These are phyloP conservation scores for Bacidia gigantensis DNA, from an alignment of 495 filamentous ascomycete genomes.

Conservation along the genomic window DNA sequence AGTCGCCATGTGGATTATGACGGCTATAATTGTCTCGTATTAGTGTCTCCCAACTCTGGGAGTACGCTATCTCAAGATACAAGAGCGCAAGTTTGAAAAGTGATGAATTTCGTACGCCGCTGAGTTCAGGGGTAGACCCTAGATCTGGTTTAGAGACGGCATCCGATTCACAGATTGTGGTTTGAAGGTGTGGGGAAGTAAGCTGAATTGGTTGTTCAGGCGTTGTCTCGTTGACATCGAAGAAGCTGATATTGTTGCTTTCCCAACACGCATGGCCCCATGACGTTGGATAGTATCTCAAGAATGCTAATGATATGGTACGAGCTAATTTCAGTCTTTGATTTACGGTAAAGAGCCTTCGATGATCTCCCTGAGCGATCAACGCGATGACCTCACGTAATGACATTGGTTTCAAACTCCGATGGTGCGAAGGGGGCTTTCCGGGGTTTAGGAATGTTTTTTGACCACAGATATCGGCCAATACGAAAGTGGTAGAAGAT, in stretches of 20 bases:
- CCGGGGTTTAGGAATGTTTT: slow-evolving; percentile 8
- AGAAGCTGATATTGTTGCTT: slow-evolving; percentile 24
- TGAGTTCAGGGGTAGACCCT: neutral
- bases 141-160: neutral
- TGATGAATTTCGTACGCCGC: neutral
- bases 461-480: neutral
- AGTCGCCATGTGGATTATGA: neutral
- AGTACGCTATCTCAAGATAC: slow-evolving; percentile 3
- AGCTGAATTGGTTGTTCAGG: neutral
- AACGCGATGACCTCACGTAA: neutral
- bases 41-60: neutral
- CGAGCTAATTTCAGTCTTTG: slow-evolving; percentile 24
- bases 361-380: neutral
- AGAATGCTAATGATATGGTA: slow-evolving; percentile 21
- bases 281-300: slow-evolving; percentile 27
- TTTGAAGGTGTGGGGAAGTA: slow-evolving; percentile 21
- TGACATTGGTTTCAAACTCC: neutral
- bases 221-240: slow-evolving; percentile 8
- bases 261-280: slow-evolving; percentile 23
- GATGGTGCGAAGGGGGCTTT: neutral
- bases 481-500: slow-evolving; percentile 19
- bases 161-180: slow-evolving; percentile 11
- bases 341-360: neutral
- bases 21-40: neutral
- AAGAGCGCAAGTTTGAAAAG: slow-evolving; percentile 1